Evolutionary conservation across 2,329 filamentous ascomycete genomes (phyloP), one percentile per base, ranked within the genome.

Genomic region (Cladophialophora yegresii): DNA sequence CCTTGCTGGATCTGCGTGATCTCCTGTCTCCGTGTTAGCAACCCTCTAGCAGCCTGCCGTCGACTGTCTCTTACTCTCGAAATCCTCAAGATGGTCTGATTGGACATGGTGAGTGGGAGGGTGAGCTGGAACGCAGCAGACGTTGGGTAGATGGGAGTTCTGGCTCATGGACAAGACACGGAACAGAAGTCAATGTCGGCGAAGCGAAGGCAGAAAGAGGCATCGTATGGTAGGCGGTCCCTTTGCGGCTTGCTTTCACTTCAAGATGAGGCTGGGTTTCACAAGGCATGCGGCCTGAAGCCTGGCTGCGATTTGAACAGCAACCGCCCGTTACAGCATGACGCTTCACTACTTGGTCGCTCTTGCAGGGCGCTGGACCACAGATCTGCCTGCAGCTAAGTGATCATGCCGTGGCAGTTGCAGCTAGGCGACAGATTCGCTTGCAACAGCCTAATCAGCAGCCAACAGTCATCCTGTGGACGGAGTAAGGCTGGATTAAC

Each of bases 31-130:
- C 57, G 26, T 43, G 53, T 67, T 62, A 66, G 58, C n/a, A 40
- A 28, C 55, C 56, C 72, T 70, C 58, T 61, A 6, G 10, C 58
- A 32, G 49, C 36, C 43, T 59, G 45, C 13, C n/a, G 56, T 22
- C 23, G 63, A 57, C 16, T 20, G 26, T 50, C 63, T 77, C 81
- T 71, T 81, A 92, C 89, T 81, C 91, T 90, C 69, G 90, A 90
- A 77, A 96, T 93, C 69, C 92, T 89, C 71, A 96, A 88, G 72
- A 96, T 91, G 65, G 90, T 91, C 77, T 96, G 91, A 77, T 95
- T 92, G 67, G 89, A 87, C 88, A 91, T 91, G 43, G 22, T 65
- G 61, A 20, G 33, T n/a, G 54, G 43, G 20, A 33, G 20, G 43
- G 45, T 16, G 28, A 30, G 51, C n/a, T 59, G 20, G 8, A 13